Evolutionary conservation across 108 stramenopile species (phyloP).

Genomic region (Discostella pseudostelligera): DNA sequence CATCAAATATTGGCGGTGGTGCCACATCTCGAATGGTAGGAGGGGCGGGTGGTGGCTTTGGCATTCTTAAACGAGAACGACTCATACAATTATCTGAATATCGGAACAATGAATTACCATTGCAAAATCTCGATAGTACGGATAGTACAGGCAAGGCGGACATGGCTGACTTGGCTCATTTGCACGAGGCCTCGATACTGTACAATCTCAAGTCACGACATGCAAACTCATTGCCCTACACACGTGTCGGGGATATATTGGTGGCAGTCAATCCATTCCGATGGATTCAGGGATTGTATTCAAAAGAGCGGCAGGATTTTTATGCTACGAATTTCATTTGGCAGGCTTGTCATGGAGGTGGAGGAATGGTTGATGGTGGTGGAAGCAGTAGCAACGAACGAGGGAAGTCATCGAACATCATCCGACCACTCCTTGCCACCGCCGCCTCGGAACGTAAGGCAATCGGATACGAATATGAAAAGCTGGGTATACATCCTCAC

Average conservation of each 20-base stretch:
- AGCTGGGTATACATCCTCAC: constrained; percentile 66
- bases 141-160: constrained; percentile 55
- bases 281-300: constrained; percentile 80
- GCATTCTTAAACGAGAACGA: constrained; percentile 39
- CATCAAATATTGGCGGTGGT: neutral
- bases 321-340: constrained; percentile 80
- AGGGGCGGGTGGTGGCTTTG: neutral
- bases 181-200: constrained; percentile 97
- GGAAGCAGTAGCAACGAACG: neutral
- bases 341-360: constrained; percentile 32
- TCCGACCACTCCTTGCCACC: constrained; percentile 16
- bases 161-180: constrained; percentile 85
- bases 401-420: neutral
- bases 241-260: constrained; percentile 88
- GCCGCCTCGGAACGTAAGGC: constrained; percentile 52
- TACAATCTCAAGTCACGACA: constrained; percentile 86
- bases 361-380: no score
- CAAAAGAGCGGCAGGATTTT: constrained; percentile 44
- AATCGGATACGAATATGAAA: constrained; percentile 53
- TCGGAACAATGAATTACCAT: constrained; percentile 52
- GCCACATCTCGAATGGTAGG: neutral
- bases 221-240: constrained; percentile 69
- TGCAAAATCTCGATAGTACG: constrained; percentile 61
- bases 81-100: constrained; percentile 60
- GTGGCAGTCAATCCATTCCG: constrained; percentile 93